Evolutionary conservation across 164 flowering plant species (phyloP), one percentile per base, ranked within the genome.

Genomic region (Annona squamosa): DNA sequence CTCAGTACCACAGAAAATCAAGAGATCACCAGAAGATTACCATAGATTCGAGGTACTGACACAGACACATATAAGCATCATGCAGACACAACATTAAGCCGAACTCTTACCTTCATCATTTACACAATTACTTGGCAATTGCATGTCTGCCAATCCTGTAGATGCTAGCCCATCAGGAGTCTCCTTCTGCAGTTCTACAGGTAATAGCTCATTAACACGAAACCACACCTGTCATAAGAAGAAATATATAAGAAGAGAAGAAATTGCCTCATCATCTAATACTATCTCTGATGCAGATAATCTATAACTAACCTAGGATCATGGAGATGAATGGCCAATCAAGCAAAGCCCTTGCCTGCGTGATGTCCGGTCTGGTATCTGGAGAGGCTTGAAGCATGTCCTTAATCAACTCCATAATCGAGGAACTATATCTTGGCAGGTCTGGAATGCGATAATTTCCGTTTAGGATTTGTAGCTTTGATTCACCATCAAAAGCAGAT

Each of bases 291-390:
- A 78, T 77, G 78, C 77, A 63, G 70, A 81, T 79, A 77, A 82
- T 90, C 97, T 94, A 92, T 77, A 82, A 92, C 97, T 89, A 92
- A 93, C 97, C 94, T 91, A 92, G 87, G 72, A 82, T 91, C 88
- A 91, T 89, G 87, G 86, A 86, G 94, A 89, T 87, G 88, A 91
- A 89, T 87, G 91, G 85, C 94, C 90, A 90, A 93, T 90, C 91
- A 89, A 91, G 96, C 95, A 90, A 88, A 92, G 91, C 86, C 83
- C 98, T 96, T 93, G 97, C 99, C 98, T 96, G 99, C 84, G 92
- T 91, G 90, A 96, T 92, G 83, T 96, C 98, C 83, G 98, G 99
- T 88, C 99, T 83, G 84, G 77, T 85, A 16, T 89, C 92, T 67
- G 98, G 99, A 19, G 94, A 88, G 65, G 89, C 84, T 73, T 92